A percentile compares a stretch with the other conserved stretches of the same genome.
Conservation (phyloP, 139 green algal species). For the Volvox reticuliferus region DNA sequence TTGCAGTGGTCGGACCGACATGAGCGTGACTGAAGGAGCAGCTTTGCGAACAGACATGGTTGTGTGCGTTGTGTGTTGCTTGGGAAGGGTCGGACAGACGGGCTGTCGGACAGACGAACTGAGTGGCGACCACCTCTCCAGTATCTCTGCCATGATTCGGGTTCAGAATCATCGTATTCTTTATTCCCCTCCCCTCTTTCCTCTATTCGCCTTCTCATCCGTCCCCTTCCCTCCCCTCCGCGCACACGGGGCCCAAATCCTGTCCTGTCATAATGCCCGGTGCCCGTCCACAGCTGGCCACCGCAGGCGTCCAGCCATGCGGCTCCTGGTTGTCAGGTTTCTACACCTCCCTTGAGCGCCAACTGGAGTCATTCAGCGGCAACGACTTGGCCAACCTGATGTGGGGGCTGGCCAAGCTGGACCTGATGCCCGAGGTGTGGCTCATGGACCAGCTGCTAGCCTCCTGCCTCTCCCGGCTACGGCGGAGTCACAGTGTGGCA, state of each 20-base stretch:
- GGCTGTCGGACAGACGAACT: too few species aligned
- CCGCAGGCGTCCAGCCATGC: constrained; percentile 46
- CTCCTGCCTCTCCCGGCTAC: constrained; percentile 10
- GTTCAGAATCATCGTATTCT: too few species aligned
- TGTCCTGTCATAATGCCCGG: background rate
- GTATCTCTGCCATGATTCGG: too few species aligned
- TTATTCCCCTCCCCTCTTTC: too few species aligned
- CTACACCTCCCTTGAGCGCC: constrained; percentile 42
- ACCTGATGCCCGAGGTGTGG: constrained; percentile 63
- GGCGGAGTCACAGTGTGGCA: constrained; percentile 10
- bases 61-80: too few species aligned
- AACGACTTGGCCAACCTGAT: constrained; percentile 53
- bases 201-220: background rate
- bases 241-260: too few species aligned
- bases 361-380: constrained; percentile 29
- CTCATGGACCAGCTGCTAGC: constrained; percentile 42
- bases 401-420: constrained; percentile 51
- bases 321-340: constrained; percentile 56
- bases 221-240: too few species aligned
- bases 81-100: too few species aligned
- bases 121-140: too few species aligned
- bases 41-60: too few species aligned
- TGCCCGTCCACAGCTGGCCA: constrained; percentile 38
- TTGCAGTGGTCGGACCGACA: too few species aligned
- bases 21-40: too few species aligned